phyloP scores from a whole-genome alignment of 1,139 yeast species.

The Debaryomyces singareniensis region DNA sequence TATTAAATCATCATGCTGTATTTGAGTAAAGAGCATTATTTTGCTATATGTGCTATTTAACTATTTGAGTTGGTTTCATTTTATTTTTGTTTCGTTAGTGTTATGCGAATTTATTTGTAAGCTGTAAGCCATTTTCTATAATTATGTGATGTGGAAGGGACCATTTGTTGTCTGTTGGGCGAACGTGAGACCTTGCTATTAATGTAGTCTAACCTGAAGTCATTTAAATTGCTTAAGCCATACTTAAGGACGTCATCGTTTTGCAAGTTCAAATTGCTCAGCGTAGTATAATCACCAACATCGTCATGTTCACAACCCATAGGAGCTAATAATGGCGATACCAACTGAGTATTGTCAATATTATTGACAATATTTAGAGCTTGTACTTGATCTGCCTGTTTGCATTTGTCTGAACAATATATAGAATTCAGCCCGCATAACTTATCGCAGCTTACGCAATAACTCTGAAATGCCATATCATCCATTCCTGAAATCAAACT shows the following conservation, averaged over 20 bases:
- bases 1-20: background rate
- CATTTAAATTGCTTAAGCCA: slow-evolving; percentile 18
- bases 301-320: slow-evolving; percentile 22
- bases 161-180: slow-evolving; percentile 6
- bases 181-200: slow-evolving; percentile 17
- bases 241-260: slow-evolving; percentile 7
- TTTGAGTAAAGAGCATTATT: background rate
- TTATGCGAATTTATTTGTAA: slow-evolving; percentile 13
- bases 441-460: slow-evolving; percentile 61
- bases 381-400: slow-evolving; percentile 34
- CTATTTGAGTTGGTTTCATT: slow-evolving; percentile 1
- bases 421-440: slow-evolving; percentile 45
- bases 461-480: slow-evolving; percentile 50
- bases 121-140: slow-evolving; percentile 41
- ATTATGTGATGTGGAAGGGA: slow-evolving; percentile 26
- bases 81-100: slow-evolving; percentile 1
- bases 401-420: slow-evolving; percentile 59
- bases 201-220: slow-evolving; percentile 29
- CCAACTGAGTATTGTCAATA: slow-evolving; percentile 12
- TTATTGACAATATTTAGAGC: slow-evolving; percentile 7
- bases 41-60: background rate
- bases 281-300: slow-evolving; percentile 7
- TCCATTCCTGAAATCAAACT: too few relatives aligned
- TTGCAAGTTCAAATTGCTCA: slow-evolving; percentile 17
- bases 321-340: slow-evolving; percentile 34